Conservation (phyloP, 352 stramenopile genomes). For the Phytophthora fragariaefolia region DNA sequence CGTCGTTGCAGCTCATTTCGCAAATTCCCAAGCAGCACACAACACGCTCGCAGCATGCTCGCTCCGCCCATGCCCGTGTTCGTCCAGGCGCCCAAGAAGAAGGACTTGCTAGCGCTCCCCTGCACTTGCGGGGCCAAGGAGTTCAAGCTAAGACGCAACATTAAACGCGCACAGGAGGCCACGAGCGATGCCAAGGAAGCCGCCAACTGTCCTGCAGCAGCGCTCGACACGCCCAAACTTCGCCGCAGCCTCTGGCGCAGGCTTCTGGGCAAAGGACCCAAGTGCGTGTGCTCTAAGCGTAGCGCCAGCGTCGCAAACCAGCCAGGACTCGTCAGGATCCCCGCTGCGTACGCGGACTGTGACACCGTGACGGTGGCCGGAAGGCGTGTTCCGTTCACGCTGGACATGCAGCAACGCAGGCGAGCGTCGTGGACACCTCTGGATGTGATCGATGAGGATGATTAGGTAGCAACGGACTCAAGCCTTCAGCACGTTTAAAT, state of each 20-base stretch:
- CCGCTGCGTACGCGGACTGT: constrained; percentile 45
- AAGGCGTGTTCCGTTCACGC: constrained; percentile 51
- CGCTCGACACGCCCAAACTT: constrained; percentile 1
- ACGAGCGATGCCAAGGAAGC: constrained; percentile 25
- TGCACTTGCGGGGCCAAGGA: constrained; percentile 31
- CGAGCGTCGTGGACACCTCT: constrained; percentile 42
- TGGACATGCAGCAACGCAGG: constrained; percentile 48
- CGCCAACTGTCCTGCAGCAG: constrained; percentile 24
- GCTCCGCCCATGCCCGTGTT: constrained; percentile 26
- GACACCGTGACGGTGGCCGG: constrained; percentile 47
- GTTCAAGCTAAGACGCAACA: constrained; percentile 24
- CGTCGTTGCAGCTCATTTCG: constrained; percentile 16
- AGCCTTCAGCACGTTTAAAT: neutral
- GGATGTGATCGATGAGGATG: constrained; percentile 48
- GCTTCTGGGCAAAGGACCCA: constrained; percentile 50
- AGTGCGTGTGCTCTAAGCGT: constrained; percentile 48
- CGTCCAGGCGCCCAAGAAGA: constrained; percentile 15
- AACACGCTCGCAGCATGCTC: constrained; percentile 19
- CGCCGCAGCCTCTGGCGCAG: constrained; percentile 55
- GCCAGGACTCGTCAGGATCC: constrained; percentile 33
- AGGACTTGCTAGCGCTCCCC: neutral
- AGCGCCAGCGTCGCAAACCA: constrained; percentile 7
- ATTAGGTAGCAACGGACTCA: constrained; percentile 7
- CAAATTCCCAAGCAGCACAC: constrained; percentile 10
- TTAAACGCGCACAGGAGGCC: constrained; percentile 15